Conservation (phyloP, 2,329 filamentous ascomycete genomes). For the Monilinia fructigena region DNA sequence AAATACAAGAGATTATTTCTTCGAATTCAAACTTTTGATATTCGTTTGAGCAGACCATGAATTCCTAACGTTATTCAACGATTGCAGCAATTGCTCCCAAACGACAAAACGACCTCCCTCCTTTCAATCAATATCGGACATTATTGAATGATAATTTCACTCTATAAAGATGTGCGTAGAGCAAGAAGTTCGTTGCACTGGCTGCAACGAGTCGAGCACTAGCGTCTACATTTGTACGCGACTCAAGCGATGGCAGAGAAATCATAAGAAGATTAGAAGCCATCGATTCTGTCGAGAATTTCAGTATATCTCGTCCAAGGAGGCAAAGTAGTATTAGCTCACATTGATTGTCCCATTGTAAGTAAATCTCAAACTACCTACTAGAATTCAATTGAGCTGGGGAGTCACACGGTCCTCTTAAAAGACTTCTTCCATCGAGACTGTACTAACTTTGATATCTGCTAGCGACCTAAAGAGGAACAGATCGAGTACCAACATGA, state of each 20-base stretch:
- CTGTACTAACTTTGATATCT: conserved; percentile 9
- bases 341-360: conserved; percentile 22
- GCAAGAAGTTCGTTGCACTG: conserved; percentile 23
- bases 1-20: conserved; percentile 5
- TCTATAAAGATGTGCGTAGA: conserved; percentile 11
- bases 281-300: conserved; percentile 19
- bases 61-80: conserved; percentile 1
- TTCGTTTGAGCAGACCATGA: background rate
- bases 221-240: conserved; percentile 19
- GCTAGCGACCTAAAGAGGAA: conserved; percentile 9
- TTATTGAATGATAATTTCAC: background rate
- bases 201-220: conserved; percentile 19
- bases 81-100: background rate
- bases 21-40: conserved; percentile 15
- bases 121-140: background rate
- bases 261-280: conserved; percentile 18
- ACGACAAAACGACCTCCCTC: background rate
- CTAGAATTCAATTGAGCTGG: background rate
- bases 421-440: background rate
- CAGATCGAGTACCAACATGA: conserved; percentile 1
- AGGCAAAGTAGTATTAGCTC: conserved; percentile 14
- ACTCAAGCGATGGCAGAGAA: conserved; percentile 23
- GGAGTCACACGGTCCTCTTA: background rate
- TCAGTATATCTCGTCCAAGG: conserved; percentile 15
- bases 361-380: background rate